phyloP scores from a whole-genome alignment of 345 rosid genomes.

The Moricandia moricandioides region DNA sequence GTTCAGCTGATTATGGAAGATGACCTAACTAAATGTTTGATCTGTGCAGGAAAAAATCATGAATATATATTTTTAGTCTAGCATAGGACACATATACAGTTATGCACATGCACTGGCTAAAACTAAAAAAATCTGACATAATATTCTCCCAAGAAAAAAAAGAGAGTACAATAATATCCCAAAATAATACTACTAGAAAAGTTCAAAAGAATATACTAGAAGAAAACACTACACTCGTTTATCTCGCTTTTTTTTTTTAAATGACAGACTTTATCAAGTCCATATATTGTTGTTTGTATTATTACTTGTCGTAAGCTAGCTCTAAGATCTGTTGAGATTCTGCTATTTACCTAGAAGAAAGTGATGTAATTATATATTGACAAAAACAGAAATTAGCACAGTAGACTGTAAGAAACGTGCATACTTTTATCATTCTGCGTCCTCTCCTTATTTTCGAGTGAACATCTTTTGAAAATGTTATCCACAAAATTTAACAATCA shows the following conservation, averaged over 20 bases:
- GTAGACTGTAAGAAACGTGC: slow-evolving; percentile 6
- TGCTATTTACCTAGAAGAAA: background rate
- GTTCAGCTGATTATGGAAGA: slow-evolving; percentile 11
- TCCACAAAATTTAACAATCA: background rate
- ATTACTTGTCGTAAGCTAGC: background rate
- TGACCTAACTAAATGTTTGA: background rate
- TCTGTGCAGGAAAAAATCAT: background rate
- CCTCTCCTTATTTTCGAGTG: background rate
- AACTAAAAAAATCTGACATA: background rate
- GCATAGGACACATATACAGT: background rate
- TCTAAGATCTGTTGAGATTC: slow-evolving; percentile 14
- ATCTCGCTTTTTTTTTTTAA: background rate
- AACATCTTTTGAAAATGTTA: background rate
- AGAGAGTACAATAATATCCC: background rate
- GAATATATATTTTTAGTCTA: background rate
- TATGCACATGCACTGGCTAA: background rate
- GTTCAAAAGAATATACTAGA: background rate
- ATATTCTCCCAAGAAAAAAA: background rate
- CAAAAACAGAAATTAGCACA: slow-evolving; percentile 5
- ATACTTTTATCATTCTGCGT: background rate
- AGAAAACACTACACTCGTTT: background rate
- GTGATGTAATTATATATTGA: background rate
- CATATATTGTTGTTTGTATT: background rate
- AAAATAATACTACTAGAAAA: background rate
- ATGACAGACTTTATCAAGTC: background rate